These are phyloP conservation scores for Rosa lucieae DNA, from an alignment of 306 rosid genomes.

Conservation along the genomic window DNA sequence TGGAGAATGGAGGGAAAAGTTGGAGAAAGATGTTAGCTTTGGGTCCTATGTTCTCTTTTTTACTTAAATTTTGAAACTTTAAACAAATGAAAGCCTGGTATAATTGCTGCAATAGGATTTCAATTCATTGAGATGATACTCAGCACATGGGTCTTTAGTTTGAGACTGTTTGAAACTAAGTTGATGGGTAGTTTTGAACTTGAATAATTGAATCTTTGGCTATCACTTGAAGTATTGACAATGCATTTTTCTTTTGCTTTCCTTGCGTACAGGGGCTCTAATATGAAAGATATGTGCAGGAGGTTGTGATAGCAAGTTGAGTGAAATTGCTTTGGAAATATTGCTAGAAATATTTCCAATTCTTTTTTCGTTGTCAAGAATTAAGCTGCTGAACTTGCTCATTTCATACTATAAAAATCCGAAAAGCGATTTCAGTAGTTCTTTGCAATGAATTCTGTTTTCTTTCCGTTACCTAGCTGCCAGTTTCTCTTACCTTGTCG, in stretches of 20 bases:
- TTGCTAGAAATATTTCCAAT: background rate
- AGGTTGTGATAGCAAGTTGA: background rate
- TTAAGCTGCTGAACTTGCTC: constrained; percentile 4
- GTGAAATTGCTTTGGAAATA: background rate
- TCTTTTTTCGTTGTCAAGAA: background rate
- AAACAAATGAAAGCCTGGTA: background rate
- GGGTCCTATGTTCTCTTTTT: background rate
- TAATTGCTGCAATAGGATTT: background rate
- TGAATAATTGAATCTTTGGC: background rate
- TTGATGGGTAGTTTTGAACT: background rate
- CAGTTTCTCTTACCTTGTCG: constrained; percentile 25
- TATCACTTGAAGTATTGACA: background rate
- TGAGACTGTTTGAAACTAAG: background rate
- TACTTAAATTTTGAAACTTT: background rate
- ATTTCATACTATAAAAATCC: background rate
- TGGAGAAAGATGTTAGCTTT: background rate
- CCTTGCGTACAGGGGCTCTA: background rate
- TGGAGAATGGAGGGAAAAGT: background rate
- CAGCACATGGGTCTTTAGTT: background rate
- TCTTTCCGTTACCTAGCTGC: constrained; percentile 29
- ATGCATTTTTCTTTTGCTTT: background rate
- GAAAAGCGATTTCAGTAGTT: background rate
- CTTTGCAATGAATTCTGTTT: constrained; percentile 63
- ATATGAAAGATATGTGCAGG: background rate
- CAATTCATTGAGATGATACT: background rate